A percentile compares a stretch with the other conserved stretches of the same genome.
Evolutionary conservation across 768 basidiomycete genomes (phyloP).

Genomic region (Gloeostereum incarnatum): DNA sequence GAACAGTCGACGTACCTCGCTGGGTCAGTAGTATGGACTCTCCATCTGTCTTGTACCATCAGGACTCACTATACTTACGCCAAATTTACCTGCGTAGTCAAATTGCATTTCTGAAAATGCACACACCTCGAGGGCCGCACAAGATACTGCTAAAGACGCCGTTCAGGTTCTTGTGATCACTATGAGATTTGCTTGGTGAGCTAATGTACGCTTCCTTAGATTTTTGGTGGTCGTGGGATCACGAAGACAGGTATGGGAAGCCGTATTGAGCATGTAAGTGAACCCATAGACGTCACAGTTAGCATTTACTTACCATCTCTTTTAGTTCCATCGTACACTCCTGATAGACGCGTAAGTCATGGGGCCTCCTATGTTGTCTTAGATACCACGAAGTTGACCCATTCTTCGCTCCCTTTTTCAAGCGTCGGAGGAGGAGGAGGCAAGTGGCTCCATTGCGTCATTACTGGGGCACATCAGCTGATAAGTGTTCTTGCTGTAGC

Average conservation of each 20-base stretch:
- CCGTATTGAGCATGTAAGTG: slow-evolving; percentile 43
- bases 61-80: neutral
- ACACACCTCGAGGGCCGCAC: slow-evolving; percentile 60
- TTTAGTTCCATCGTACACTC: slow-evolving; percentile 2
- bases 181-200: neutral
- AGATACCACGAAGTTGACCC: too few species aligned
- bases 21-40: slow-evolving; percentile 32
- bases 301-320: neutral
- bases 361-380: neutral
- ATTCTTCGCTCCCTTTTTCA: neutral
- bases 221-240: slow-evolving; percentile 82
- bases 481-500: slow-evolving; percentile 14
- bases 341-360: slow-evolving; percentile 8
- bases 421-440: slow-evolving; percentile 16
- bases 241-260: slow-evolving; percentile 68
- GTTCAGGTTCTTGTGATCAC: slow-evolving; percentile 20
- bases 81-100: slow-evolving; percentile 29
- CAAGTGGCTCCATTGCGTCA: neutral
- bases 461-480: neutral
- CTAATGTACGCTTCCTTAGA: slow-evolving; percentile 32
- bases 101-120: slow-evolving; percentile 76
- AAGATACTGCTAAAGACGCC: slow-evolving; percentile 76
- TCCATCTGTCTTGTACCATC: neutral
- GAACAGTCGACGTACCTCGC: slow-evolving; percentile 67
- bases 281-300: neutral